These are phyloP conservation scores for Periconia sp. DNA, from an alignment of 2,329 filamentous ascomycete species.

Conservation along the genomic window DNA sequence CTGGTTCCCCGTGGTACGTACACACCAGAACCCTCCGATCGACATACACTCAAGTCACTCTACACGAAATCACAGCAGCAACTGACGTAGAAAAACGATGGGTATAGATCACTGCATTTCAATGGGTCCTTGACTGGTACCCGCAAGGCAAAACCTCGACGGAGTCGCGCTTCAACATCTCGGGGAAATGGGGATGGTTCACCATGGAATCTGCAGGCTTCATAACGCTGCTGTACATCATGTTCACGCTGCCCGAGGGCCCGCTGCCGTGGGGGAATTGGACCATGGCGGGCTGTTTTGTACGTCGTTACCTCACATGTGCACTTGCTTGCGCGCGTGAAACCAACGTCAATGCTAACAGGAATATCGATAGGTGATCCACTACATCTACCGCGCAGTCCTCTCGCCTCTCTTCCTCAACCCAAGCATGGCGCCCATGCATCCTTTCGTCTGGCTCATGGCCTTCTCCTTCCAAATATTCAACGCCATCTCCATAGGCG, in stretches of 20 bases:
- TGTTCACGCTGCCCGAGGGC: conserved; percentile 66
- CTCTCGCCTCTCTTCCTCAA: conserved; percentile 76
- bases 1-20: conserved; percentile 53
- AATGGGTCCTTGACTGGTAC: conserved; percentile 77
- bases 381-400: conserved; percentile 89
- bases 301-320: conserved; percentile 45
- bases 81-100: conserved; percentile 5
- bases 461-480: conserved; percentile 75
- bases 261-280: conserved; percentile 75
- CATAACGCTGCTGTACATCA: conserved; percentile 75
- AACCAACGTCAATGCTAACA: background rate
- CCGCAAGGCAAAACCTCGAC: conserved; percentile 91
- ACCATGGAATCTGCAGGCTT: conserved; percentile 85
- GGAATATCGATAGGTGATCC: conserved; percentile 59
- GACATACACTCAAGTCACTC: background rate
- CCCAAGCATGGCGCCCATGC: conserved; percentile 90
- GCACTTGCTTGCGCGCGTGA: too few relatives aligned
- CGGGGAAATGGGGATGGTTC: conserved; percentile 83
- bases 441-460: conserved; percentile 64
- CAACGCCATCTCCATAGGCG: conserved; percentile 77
- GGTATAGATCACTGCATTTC: conserved; percentile 66
- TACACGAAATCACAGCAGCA: too few relatives aligned
- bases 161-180: conserved; percentile 75
- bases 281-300: conserved; percentile 69
- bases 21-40: too few relatives aligned